Base-by-base conservation (phyloP, 2,329 filamentous ascomycete genomes). In the Fusarium praegraminearum region DNA sequence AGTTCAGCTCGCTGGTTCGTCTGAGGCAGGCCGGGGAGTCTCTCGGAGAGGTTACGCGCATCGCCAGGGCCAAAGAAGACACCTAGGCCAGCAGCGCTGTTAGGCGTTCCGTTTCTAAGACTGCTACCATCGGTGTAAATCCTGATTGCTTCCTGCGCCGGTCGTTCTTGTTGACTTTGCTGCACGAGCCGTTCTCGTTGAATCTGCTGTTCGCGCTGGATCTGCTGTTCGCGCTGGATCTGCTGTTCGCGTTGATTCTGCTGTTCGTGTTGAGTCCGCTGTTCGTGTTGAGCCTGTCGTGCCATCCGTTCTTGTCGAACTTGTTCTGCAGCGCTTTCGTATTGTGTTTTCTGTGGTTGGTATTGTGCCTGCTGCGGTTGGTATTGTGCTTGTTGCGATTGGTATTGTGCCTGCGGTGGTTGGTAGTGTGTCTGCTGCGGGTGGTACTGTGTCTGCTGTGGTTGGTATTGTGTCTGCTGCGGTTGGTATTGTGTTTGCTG, bases 1-100 rank as follows among this genome's bases (percentile, higher is more conserved):
- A 99, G 84, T 81, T 99, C 96, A n/a, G 95, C 96, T 5, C 96
- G 92, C 79, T 98, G 93, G 78, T 99, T 99, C 1, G 96, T 98
- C 80, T 98, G 96, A 12, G 85, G 84, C 18, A 86, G 83, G 52
- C 93, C 93, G 53, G 85, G 80, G 4, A 98, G 86, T 6, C 90
- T 89, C 79, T 97, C 94, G 15, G 92, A 93, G 26, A 97, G 78
- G 76, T 90, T 90, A 69, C 89, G 84, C 30, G 80, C 67, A 75
- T 91, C 89, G 3, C 78, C 78, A 20, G 77, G 72, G 8, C 88
- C 89, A 73, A 91, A 91, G 73, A 79, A 91, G 30, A 91, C 89
- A 26, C 89, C 89, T 1, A 91, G 81, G 4, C 89, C 89, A 10
- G 88, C 89, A 32, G 79, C 75, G 3, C 88, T 84, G n/a, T 84